Evolutionary conservation across 2,329 filamentous ascomycete species (phyloP).

Genomic region (Tolypocladium pustulatum): DNA sequence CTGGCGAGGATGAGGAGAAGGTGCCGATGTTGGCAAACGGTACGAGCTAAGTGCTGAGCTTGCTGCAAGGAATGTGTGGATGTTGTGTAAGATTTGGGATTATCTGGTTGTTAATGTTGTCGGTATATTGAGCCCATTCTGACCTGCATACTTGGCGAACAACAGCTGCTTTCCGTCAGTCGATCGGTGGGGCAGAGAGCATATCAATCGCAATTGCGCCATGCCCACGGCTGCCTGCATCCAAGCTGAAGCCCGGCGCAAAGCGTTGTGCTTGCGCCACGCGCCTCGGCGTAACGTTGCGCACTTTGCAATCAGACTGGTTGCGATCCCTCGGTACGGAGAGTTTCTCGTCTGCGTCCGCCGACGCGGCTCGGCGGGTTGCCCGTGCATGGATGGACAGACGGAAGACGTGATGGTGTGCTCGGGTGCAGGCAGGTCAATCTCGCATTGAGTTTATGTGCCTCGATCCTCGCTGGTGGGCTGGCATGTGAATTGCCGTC

Average conservation of each 20-base stretch:
- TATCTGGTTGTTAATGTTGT: not conserved
- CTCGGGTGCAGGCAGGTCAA: not conserved
- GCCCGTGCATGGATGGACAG: not conserved
- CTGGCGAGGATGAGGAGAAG: constrained; percentile 17
- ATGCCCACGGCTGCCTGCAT: not conserved
- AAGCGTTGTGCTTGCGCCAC: not conserved
- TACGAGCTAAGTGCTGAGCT: not conserved
- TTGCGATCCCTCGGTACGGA: not conserved
- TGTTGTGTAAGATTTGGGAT: not conserved
- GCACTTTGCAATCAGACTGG: not conserved
- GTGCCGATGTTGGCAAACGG: constrained; percentile 1
- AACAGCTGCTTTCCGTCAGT: not conserved
- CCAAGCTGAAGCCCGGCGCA: not conserved
- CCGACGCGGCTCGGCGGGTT: not conserved
- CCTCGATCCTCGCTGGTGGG: not conserved
- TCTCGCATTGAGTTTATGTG: not conserved
- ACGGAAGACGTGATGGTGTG: not conserved
- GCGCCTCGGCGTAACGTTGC: not conserved
- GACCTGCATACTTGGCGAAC: not conserved
- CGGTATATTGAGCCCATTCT: not conserved
- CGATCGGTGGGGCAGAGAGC: too few relatives aligned
- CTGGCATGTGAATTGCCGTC: not conserved
- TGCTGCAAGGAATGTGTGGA: not conserved
- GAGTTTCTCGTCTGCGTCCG: not conserved
- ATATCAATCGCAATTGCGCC: not conserved